Base-by-base conservation (phyloP, 2,329 filamentous ascomycete genomes). In the Aspergillus chevalieri region DNA sequence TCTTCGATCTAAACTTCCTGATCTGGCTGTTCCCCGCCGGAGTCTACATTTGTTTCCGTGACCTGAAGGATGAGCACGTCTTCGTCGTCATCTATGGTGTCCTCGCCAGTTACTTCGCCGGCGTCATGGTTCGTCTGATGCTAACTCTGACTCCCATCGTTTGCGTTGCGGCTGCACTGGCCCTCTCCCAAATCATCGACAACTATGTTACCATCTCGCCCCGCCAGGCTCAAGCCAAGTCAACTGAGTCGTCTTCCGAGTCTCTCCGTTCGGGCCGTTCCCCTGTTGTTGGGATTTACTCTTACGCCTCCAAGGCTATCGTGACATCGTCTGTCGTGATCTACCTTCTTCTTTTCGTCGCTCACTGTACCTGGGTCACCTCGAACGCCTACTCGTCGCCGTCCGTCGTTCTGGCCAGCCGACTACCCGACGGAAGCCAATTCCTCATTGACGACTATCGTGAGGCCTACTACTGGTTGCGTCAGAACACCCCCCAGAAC, bases 371-470 rank as follows among this genome's bases (percentile, higher is more conserved):
- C 9, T 98, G 94, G 93, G 93, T 98, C 47, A 98, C 93, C 14
- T 97, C 93, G 5, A 97, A 97, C 65, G 94, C 93, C 21, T 98
- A 98, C 75, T 97, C 93, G 6, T 98, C 93, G 22, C 93, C 93
- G 5, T 98, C 93, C 0, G 93, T 98, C 46, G 93, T 98, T 26
- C 77, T 98, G 63, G 93, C 93, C 19, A 96, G 91, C 66, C 84
- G 84, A 58, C 79, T 95, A 74, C 90, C 92, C 1, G 93, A 98
- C 65, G 93, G 94, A 54, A 93, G 85, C 68, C 92, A 97, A 68
- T 91, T 95, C 74, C 98, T 98, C 68, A 98, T 98, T 64, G 93
- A 98, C 66, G 93, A 98, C 71, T 98, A 98, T 76, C 87, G 93
- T 66, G 93, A 98, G 79, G 93, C 93, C 2, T 98, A 98, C 75